A percentile compares a stretch with the other conserved stretches of the same genome.
Conservation (phyloP, 805 yeast species). For the Wickerhamiella hasegawae region DNA sequence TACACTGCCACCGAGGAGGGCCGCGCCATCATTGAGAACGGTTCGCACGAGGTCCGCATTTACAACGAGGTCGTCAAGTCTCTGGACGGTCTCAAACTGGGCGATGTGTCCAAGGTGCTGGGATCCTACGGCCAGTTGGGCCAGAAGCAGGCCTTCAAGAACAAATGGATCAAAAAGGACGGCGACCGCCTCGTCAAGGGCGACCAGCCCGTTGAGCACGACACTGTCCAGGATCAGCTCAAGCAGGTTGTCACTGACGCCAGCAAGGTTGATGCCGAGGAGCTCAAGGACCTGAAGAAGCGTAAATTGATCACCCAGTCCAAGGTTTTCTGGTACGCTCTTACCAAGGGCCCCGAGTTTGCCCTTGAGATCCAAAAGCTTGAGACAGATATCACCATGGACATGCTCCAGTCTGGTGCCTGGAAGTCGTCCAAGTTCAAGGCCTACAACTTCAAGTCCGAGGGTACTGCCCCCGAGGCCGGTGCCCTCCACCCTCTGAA, state of each 20-base stretch:
- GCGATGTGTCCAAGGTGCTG: slow-evolving; percentile 47
- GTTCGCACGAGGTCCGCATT: slow-evolving; percentile 82
- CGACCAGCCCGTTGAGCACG: slow-evolving; percentile 41
- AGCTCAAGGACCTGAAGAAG: slow-evolving; percentile 74
- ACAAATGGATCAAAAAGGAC: slow-evolving; percentile 86
- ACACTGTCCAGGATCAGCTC: slow-evolving; percentile 47
- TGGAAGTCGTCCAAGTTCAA: slow-evolving; percentile 81
- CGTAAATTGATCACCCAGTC: slow-evolving; percentile 66
- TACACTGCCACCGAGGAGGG: slow-evolving; percentile 76
- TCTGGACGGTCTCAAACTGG: slow-evolving; percentile 65
- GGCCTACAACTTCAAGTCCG: slow-evolving; percentile 90
- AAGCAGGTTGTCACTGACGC: slow-evolving; percentile 35
- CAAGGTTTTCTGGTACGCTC: slow-evolving; percentile 59
- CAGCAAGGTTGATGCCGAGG: slow-evolving; percentile 51
- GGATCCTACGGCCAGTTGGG: slow-evolving; percentile 83
- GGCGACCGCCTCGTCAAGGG: slow-evolving; percentile 60
- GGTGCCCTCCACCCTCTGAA: slow-evolving; percentile 96
- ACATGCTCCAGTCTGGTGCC: slow-evolving; percentile 68
- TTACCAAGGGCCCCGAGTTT: slow-evolving; percentile 72
- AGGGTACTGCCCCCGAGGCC: slow-evolving; percentile 70
- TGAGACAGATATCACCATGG: slow-evolving; percentile 89
- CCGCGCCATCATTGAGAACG: slow-evolving; percentile 53
- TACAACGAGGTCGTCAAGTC: slow-evolving; percentile 56
- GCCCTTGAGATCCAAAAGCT: slow-evolving; percentile 61
- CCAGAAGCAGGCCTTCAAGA: slow-evolving; percentile 94